Evolutionary conservation across 176 grass and related monocot species (phyloP).

Genomic region (Guadua angustifolia): DNA sequence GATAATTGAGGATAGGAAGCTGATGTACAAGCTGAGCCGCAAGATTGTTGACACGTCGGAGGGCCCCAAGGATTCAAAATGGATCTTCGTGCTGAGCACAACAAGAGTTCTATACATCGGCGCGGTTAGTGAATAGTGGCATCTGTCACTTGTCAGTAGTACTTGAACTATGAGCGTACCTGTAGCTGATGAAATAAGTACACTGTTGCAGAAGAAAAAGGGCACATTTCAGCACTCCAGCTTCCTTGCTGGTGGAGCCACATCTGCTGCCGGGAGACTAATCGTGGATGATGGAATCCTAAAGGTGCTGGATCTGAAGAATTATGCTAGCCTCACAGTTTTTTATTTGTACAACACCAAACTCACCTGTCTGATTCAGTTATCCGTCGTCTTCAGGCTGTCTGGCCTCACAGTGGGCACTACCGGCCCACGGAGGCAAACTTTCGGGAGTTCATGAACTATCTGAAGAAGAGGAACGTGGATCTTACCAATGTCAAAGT

Average conservation of each 20-base stretch:
- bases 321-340: background rate
- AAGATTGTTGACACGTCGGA: constrained; percentile 71
- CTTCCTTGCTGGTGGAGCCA: constrained; percentile 97
- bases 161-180: background rate
- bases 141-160: background rate
- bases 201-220: constrained; percentile 76
- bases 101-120: constrained; percentile 77
- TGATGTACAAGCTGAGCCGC: constrained; percentile 72
- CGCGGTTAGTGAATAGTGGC: constrained; percentile 25
- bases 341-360: background rate
- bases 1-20: constrained; percentile 58
- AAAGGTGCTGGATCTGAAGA: constrained; percentile 48
- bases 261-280: constrained; percentile 86
- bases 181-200: constrained; percentile 34
- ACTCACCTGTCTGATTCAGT: constrained; percentile 33
- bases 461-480: constrained; percentile 67
- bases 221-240: constrained; percentile 99
- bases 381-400: constrained; percentile 55
- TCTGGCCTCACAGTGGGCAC: constrained; percentile 92
- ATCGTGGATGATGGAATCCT: constrained; percentile 66
- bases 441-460: constrained; percentile 83
- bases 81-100: constrained; percentile 98
- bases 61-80: constrained; percentile 65
- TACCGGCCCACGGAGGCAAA: constrained; percentile 92
- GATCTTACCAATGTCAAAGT: constrained; percentile 90